These are phyloP conservation scores for Lactarius hatsudake DNA, from an alignment of 768 basidiomycete genomes.

Conservation along the genomic window DNA sequence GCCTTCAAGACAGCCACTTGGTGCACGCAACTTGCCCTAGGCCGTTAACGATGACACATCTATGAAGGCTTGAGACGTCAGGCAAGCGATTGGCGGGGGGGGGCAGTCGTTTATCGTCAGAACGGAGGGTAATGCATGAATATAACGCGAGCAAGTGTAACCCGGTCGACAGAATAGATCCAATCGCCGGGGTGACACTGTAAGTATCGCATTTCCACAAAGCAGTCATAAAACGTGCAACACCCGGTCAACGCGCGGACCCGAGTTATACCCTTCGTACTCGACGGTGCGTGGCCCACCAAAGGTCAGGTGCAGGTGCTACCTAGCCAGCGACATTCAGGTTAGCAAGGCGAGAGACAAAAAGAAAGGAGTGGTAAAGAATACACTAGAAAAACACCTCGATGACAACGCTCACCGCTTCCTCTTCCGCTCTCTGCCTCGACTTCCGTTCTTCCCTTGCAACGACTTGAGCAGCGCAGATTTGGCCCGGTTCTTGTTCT, in stretches of 20 bases:
- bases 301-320: background rate
- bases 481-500: slow-evolving; percentile 78
- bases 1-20: too few species aligned
- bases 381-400: background rate
- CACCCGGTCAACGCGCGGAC: background rate
- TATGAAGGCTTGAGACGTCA: too few species aligned
- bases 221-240: background rate
- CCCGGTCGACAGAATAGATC: background rate
- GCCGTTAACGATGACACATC: too few species aligned
- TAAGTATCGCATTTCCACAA: background rate
- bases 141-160: background rate
- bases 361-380: background rate
- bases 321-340: background rate
- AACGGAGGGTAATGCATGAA: background rate
- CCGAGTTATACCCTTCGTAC: background rate
- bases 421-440: slow-evolving; percentile 18
- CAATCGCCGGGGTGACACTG: background rate
- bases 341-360: background rate
- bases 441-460: slow-evolving; percentile 22
- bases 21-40: too few species aligned
- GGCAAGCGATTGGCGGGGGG: background rate
- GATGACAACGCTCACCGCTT: slow-evolving; percentile 16
- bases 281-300: background rate
- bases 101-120: too few species aligned
- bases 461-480: slow-evolving; percentile 57